Base-by-base conservation (phyloP, 352 stramenopile species). In the Pilasporangium apinafurcum region DNA sequence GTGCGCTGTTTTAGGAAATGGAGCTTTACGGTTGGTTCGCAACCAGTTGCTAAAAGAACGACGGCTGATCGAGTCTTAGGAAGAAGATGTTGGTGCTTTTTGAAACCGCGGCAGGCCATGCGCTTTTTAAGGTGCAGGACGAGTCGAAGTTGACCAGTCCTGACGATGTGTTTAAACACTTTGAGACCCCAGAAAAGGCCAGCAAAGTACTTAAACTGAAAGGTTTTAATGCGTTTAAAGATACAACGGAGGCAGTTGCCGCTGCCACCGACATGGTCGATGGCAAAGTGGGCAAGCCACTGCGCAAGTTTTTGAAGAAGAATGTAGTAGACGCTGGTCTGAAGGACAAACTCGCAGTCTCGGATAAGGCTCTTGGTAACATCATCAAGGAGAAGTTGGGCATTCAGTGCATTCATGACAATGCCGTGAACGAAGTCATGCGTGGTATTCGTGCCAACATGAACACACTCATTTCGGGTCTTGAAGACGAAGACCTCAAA, bases 281-380 rank as follows among this genome's bases (percentile, higher is more conserved):
- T 52, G 92, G 93, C 43, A 99, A 98, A 57, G 87, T 99, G 31
- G 87, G 85, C 62, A 98, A 99, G 65, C 73, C 68, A 27, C 86
- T 99, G 28, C 97, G 98, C 77, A 98, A 96, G 55, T 99, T 99
- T 52, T 56, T 99, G 12, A 99, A 99, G 75, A 99, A 99, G 79
- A 96, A 98, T 62, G 77, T 99, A 30, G 95, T 98, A 51, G 83
- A 96, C 42, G 79, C 76, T 20, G 79, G 79, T 5, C 73, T 97
- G 10, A 97, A 92, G 60, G 94, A 98, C 68, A 93, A 96, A 59
- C 78, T 99, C 32, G 96, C 92, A 27, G 96, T 99, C 25, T 84
- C 92, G 16, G 97, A 99, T 76, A 96, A 97, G 58, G 95, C 90
- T 37, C 76, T 99, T 21, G 96, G 92, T 22, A 68, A 65, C 32